Evolutionary conservation across 331 rosid genomes (phyloP), one percentile per base, ranked within the genome.

Genomic region (Arachis monticola): DNA sequence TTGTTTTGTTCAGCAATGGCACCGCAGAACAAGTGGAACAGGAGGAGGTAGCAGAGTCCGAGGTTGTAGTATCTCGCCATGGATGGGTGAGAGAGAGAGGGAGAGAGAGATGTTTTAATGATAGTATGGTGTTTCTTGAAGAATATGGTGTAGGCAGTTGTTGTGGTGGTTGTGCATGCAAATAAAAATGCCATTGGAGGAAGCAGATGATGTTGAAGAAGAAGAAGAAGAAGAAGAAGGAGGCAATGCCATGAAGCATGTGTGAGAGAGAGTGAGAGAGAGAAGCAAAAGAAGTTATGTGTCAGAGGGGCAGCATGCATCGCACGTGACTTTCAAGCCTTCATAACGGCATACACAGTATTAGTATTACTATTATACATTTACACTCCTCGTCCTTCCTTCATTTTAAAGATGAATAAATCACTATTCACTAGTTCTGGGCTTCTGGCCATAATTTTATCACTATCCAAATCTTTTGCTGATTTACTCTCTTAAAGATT

Each of bases 291-390:
- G 70, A 77, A 75, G 87, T 68, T 42, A 76, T 58, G 59, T 81
- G 87, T 86, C 89, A 87, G 92, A 79, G 69, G 51, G 51, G 63
- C 5, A 40, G 73, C 89, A 89, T 88, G 92, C 78, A 86, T 58
- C 53, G 82, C 96, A 90, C 96, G 91, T 90, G 98, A 88, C 82
- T 84, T 83, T 82, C 10, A 10, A 45, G 5, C 52, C 51, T 71
- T 64, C 75, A 32, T 67, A 83, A 76, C 78, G 38, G 65, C 83
- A 59, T 48, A 42, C 67, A 17, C 52, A 6, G 4, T 70, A 38
- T 38, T 38, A 38, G 41, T 38, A 38, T 38, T 38, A 38, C 41
- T 38, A 38, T 38, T 38, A 38, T 0, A 2, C 41, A 38, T 38
- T 35, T 35, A 41, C 10, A 56, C 30, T 31, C 65, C 35, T n/a